Evolutionary conservation across 2,329 filamentous ascomycete genomes (phyloP).

Genomic region (Cladophialophora exuberans): DNA sequence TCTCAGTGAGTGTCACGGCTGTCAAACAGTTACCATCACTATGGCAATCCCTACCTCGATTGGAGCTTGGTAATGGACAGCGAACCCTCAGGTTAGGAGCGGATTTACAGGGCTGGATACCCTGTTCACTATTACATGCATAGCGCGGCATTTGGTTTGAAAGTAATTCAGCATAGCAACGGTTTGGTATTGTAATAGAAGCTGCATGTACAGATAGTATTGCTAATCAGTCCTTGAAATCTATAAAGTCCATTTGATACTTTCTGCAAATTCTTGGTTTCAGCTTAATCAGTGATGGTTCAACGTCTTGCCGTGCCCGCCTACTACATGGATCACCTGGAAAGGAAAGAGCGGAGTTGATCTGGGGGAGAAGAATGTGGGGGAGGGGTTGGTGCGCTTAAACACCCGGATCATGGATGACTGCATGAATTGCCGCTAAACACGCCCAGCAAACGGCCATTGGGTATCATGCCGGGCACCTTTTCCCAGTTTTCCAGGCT

Average conservation of each 20-base stretch:
- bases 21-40: constrained; percentile 35
- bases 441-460: too few species aligned
- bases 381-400: too few species aligned
- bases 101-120: background rate
- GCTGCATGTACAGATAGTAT: background rate
- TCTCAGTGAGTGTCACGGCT: constrained; percentile 12
- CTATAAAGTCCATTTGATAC: background rate
- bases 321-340: too few species aligned
- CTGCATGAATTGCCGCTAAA: too few species aligned
- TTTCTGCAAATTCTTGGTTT: too few species aligned
- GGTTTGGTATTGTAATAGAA: background rate
- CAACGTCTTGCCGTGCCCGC: too few species aligned
- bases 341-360: constrained; percentile 1
- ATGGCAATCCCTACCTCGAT: constrained; percentile 34
- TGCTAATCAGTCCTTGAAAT: constrained; percentile 10
- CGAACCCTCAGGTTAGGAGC: background rate
- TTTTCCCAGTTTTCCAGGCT: too few species aligned
- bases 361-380: background rate
- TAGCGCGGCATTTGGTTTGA: background rate
- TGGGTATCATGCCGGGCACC: too few species aligned
- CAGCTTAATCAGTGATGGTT: too few species aligned
- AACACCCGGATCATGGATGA: too few species aligned
- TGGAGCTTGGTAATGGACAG: constrained; percentile 10
- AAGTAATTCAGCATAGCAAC: constrained; percentile 2
- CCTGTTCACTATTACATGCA: background rate